Evolutionary conservation across 768 basidiomycete genomes (phyloP).

Genomic region (Chalciporus chontae): DNA sequence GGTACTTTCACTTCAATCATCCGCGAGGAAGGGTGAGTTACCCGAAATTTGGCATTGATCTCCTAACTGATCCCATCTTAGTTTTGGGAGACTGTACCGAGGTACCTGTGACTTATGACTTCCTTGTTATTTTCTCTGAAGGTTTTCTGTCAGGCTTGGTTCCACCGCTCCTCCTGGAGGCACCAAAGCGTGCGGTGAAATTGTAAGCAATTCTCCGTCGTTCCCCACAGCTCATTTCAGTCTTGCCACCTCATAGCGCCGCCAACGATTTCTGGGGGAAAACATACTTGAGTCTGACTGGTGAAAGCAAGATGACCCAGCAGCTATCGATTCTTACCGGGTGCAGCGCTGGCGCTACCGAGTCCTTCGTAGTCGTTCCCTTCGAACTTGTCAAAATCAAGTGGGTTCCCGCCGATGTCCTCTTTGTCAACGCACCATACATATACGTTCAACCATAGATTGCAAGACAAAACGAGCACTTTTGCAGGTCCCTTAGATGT

Average conservation of each 20-base stretch:
- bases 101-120: slow-evolving; percentile 39
- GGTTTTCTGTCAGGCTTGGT: slow-evolving; percentile 59
- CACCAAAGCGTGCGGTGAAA: slow-evolving; percentile 97
- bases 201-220: slow-evolving; percentile 49
- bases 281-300: slow-evolving; percentile 57
- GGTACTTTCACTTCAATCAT: slow-evolving; percentile 83
- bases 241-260: slow-evolving; percentile 43
- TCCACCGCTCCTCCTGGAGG: slow-evolving; percentile 93
- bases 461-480: slow-evolving; percentile 91
- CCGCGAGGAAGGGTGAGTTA: slow-evolving; percentile 80
- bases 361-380: slow-evolving; percentile 92
- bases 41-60: not conserved
- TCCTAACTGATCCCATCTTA: slow-evolving; percentile 27
- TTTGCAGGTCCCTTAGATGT: slow-evolving; percentile 93
- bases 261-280: slow-evolving; percentile 97
- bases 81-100: slow-evolving; percentile 82
- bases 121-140: not conserved
- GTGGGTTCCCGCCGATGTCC: slow-evolving; percentile 31
- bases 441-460: slow-evolving; percentile 35
- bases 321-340: slow-evolving; percentile 86
- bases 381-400: slow-evolving; percentile 95
- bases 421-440: not conserved
- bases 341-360: slow-evolving; percentile 92
- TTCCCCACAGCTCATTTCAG: not conserved
- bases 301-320: slow-evolving; percentile 85